Evolutionary conservation across 192 early-diverging fungal species (phyloP).

Genomic region (Backusella liffmaniae): DNA sequence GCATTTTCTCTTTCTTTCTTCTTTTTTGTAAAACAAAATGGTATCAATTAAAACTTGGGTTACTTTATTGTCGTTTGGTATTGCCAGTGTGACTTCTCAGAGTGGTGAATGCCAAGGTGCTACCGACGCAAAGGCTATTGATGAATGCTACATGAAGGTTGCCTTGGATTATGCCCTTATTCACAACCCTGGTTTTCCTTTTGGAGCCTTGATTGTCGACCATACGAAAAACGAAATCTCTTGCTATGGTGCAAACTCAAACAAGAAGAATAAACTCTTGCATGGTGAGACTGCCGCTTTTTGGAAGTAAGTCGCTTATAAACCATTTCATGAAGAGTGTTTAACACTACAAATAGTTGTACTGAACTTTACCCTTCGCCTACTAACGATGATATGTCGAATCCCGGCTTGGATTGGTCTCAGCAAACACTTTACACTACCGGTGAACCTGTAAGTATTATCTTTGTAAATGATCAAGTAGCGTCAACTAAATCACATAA

Average conservation of each 20-base stretch:
- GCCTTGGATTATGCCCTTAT: constrained; percentile 18
- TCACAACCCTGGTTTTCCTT: constrained; percentile 21
- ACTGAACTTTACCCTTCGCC: constrained; percentile 29
- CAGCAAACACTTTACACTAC: constrained; percentile 28
- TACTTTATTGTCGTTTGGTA: background rate
- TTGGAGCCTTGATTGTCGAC: constrained; percentile 29
- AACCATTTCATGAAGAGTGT: background rate
- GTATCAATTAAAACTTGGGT: background rate
- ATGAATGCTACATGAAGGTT: constrained; percentile 28
- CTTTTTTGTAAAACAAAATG: background rate
- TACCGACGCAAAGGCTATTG: background rate
- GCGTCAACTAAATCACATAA: background rate
- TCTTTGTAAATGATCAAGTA: too few relatives aligned
- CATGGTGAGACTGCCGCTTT: constrained; percentile 33
- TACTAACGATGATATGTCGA: constrained; percentile 18
- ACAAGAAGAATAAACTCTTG: constrained; percentile 23
- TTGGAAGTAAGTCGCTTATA: constrained; percentile 21
- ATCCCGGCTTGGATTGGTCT: constrained; percentile 26
- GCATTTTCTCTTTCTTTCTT: background rate
- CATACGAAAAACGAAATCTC: constrained; percentile 23
- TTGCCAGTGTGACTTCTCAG: background rate
- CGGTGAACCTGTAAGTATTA: constrained; percentile 20
- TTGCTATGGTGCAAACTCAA: constrained; percentile 26
- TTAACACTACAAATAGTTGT: background rate
- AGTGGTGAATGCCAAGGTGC: background rate